phyloP scores from a whole-genome alignment of 495 filamentous ascomycete species.

The Thozetella sp. region DNA sequence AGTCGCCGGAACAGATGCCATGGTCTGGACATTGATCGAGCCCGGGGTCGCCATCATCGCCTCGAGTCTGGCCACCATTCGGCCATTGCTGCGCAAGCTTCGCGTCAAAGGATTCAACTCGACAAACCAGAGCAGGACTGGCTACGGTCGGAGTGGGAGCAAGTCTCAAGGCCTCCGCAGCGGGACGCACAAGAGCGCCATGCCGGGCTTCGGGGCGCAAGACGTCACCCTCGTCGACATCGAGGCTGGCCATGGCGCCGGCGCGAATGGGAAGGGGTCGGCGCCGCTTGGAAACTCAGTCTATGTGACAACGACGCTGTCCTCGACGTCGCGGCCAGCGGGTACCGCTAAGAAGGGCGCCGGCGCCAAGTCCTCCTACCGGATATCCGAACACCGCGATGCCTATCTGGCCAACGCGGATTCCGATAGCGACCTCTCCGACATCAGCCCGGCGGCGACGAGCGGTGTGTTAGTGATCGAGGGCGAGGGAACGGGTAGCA shows the following conservation, averaged over 20 bases:
- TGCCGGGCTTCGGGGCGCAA: slow-evolving; percentile 23
- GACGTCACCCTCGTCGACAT: slow-evolving; percentile 27
- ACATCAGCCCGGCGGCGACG: not conserved
- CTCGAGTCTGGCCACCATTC: slow-evolving; percentile 38
- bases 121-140: slow-evolving; percentile 21
- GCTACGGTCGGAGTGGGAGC: slow-evolving; percentile 10
- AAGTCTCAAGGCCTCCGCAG: slow-evolving; percentile 6
- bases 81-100: slow-evolving; percentile 36
- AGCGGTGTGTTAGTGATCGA: not conserved
- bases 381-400: not conserved
- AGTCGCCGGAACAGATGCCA: slow-evolving; percentile 36
- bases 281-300: not conserved
- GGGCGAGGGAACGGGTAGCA: not conserved
- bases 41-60: slow-evolving; percentile 43
- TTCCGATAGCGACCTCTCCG: not conserved
- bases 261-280: not conserved
- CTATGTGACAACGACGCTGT: not conserved
- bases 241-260: slow-evolving; percentile 10
- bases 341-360: not conserved
- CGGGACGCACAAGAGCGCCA: slow-evolving; percentile 18
- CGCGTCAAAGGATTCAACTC: slow-evolving; percentile 31
- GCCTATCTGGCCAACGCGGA: not conserved
- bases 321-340: not conserved
- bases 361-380: not conserved
- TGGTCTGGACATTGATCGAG: slow-evolving; percentile 45